phyloP scores from a whole-genome alignment of 345 rosid species.

The Citropsis articulata region DNA sequence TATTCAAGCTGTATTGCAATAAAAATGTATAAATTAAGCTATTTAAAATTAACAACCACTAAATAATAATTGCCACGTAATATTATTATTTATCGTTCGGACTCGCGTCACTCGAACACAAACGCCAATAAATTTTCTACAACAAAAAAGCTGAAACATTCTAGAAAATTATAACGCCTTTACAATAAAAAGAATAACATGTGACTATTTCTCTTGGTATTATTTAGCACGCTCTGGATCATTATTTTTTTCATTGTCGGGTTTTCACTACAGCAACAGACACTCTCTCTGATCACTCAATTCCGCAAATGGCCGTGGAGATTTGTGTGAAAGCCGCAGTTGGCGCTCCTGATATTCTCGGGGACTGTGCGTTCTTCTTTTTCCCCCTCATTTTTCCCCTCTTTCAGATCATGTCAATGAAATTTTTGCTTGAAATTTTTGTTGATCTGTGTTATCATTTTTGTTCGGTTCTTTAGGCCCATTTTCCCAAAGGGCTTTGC shows the following conservation, averaged over 20 bases:
- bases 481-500: constrained; percentile 57
- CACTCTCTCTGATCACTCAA: neutral
- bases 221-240: neutral
- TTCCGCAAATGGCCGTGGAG: constrained; percentile 61
- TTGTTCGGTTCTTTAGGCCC: constrained; percentile 48
- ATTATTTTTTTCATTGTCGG: neutral
- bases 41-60: too few relatives aligned
- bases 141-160: neutral
- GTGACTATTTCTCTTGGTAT: neutral
- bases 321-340: constrained; percentile 79
- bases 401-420: neutral
- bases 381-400: neutral
- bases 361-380: constrained; percentile 60
- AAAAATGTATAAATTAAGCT: too few relatives aligned
- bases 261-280: neutral
- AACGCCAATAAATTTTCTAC: neutral
- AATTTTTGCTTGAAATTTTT: neutral
- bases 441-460: neutral
- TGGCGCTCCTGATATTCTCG: constrained; percentile 65
- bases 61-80: too few relatives aligned
- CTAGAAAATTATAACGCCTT: neutral
- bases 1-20: too few relatives aligned
- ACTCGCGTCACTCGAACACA: neutral
- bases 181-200: neutral
- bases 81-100: too few relatives aligned